A percentile compares a stretch with the other conserved stretches of the same genome.
Evolutionary conservation across 2,329 filamentous ascomycete species (phyloP).

Genomic region (Penicillium sp.): DNA sequence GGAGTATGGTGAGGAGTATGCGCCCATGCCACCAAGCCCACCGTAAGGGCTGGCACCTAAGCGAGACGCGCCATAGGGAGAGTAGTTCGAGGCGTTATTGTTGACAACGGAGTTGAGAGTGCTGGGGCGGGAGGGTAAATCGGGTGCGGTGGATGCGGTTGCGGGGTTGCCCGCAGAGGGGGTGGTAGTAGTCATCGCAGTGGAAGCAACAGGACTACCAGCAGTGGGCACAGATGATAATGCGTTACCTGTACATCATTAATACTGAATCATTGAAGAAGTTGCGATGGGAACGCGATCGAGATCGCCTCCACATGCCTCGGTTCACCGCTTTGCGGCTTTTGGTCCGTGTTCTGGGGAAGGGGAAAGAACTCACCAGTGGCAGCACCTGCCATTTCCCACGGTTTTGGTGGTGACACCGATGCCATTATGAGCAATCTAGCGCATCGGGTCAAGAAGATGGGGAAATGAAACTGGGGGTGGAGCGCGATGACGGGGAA

Average conservation of each 20-base stretch:
- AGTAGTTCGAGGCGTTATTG: constrained; percentile 83
- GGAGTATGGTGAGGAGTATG: constrained; percentile 57
- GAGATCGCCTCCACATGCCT: not conserved
- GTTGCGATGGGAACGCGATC: not conserved
- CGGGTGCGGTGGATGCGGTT: constrained; percentile 55
- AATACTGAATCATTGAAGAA: not conserved
- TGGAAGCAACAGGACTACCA: constrained; percentile 26
- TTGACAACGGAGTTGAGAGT: constrained; percentile 78
- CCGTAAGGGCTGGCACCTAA: constrained; percentile 54
- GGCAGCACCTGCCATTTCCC: constrained; percentile 75
- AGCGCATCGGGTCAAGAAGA: constrained; percentile 27
- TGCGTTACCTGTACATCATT: constrained; percentile 22
- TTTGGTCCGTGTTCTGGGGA: not conserved
- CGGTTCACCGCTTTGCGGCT: constrained; percentile 1
- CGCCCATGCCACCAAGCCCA: constrained; percentile 53
- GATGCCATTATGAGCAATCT: constrained; percentile 52
- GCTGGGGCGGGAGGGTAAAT: constrained; percentile 77
- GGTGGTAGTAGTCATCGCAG: constrained; percentile 37
- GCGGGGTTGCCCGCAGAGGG: constrained; percentile 46
- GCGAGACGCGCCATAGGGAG: constrained; percentile 59
- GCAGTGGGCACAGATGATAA: constrained; percentile 26
- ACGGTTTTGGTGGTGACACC: constrained; percentile 90
- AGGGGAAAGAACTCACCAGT: constrained; percentile 47
- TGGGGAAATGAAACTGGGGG: constrained; percentile 6
- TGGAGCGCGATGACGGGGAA: constrained; percentile 11